These are phyloP conservation scores for Parietaria judaica DNA, from an alignment of 306 rosid genomes.

Conservation along the genomic window DNA sequence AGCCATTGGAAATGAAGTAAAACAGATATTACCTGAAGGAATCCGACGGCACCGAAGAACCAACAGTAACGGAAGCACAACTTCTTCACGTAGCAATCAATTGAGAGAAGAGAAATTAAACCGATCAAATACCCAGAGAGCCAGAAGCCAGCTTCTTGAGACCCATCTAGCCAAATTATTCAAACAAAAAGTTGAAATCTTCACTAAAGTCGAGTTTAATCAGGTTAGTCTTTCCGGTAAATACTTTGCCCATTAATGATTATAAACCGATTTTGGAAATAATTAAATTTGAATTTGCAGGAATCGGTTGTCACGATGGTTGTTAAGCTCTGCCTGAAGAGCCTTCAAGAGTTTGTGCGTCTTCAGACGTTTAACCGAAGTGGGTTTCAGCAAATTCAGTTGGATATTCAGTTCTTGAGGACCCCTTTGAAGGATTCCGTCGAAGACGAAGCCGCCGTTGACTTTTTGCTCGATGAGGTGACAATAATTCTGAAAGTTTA, in stretches of 20 bases:
- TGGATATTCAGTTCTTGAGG: slow-evolving; percentile 81
- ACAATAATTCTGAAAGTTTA: background rate
- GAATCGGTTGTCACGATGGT: slow-evolving; percentile 69
- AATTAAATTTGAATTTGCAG: slow-evolving; percentile 38
- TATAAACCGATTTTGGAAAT: slow-evolving; percentile 4
- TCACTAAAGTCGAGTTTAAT: slow-evolving; percentile 82
- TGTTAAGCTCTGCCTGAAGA: slow-evolving; percentile 85
- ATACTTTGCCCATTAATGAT: slow-evolving; percentile 17
- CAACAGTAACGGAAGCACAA: slow-evolving; percentile 83
- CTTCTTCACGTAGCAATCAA: slow-evolving; percentile 85
- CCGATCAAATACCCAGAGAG: slow-evolving; percentile 75
- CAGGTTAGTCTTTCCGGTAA: slow-evolving; percentile 47
- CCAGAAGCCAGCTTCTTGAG: slow-evolving; percentile 91
- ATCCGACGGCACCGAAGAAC: slow-evolving; percentile 60
- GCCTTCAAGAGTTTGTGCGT: slow-evolving; percentile 78
- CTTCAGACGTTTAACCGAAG: slow-evolving; percentile 86
- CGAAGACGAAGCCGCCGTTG: slow-evolving; percentile 84
- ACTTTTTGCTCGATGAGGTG: slow-evolving; percentile 95
- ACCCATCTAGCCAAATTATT: slow-evolving; percentile 93
- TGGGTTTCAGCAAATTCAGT: slow-evolving; percentile 95
- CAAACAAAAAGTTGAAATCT: slow-evolving; percentile 88
- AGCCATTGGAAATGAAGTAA: slow-evolving; percentile 55
- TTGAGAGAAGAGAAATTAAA: slow-evolving; percentile 67
- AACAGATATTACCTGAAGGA: slow-evolving; percentile 77
- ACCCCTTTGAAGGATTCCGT: slow-evolving; percentile 65